A percentile compares a stretch with the other conserved stretches of the same genome.
Conservation (phyloP, 139 green algal species). For the Closterium sp. region DNA sequence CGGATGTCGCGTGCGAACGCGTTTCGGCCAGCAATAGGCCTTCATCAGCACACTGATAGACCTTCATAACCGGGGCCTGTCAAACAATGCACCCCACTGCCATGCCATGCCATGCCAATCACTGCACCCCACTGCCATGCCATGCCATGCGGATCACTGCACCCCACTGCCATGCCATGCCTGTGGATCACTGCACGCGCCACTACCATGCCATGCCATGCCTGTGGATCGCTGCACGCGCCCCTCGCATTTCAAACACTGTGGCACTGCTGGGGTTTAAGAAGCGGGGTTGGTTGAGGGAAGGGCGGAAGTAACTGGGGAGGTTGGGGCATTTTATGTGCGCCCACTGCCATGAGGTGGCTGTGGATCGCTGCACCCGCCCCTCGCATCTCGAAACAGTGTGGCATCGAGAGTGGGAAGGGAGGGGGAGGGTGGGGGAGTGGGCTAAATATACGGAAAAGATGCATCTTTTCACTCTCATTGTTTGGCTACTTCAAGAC, state of each 20-base stretch:
- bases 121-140: neutral
- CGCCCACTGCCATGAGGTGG: conserved; percentile 83
- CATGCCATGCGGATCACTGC: neutral
- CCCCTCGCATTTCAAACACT: conserved; percentile 69
- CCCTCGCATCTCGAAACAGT: conserved; percentile 76
- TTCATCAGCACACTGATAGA: too few species aligned
- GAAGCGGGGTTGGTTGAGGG: too few species aligned
- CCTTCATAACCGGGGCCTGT: too few species aligned
- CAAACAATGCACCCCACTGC: neutral
- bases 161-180: conserved; percentile 67
- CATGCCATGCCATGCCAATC: neutral
- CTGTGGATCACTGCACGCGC: conserved; percentile 90
- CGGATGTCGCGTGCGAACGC: too few species aligned
- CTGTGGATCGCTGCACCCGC: conserved; percentile 90
- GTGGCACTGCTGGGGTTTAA: neutral
- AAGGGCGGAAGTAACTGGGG: too few species aligned
- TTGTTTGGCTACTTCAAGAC: too few species aligned
- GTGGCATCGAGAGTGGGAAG: too few species aligned
- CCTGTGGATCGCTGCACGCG: conserved; percentile 88
- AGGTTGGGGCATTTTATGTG: too few species aligned
- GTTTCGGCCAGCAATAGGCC: too few species aligned
- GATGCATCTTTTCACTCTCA: too few species aligned
- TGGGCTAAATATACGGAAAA: too few species aligned
- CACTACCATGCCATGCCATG: conserved; percentile 77
- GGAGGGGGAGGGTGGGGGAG: neutral